Evolutionary conservation across 805 yeast species (phyloP), one percentile per base, ranked within the genome.

Genomic region (Sugiyamaella marilandica): DNA sequence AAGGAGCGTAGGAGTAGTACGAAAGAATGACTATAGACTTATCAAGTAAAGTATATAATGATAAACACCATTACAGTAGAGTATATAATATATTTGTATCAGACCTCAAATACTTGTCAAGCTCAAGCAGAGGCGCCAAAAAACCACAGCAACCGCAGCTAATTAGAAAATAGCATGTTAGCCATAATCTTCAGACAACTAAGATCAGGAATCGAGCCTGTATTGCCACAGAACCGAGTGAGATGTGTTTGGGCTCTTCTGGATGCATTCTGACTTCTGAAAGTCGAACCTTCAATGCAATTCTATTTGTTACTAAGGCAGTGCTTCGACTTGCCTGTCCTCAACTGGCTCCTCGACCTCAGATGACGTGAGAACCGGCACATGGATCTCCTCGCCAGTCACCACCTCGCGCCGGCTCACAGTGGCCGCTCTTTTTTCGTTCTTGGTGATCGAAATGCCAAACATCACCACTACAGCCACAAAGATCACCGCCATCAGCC

Each of bases 401-500:
- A 53, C 47, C 5, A 54, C 55, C 18, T 49, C 52, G 9, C 43
- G 34, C 14, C 55, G 43, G 10, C 32, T 26, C 13, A 41, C 43
- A 13, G 37, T 19, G 10, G 54, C 51, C 10, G 49, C 52, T 33
- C 43, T 43, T 7, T n/a, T 11, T 14, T 47, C 50, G 34, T 56
- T 59, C 50, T 56, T 53, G 31, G 56, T 53, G 14, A 46, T 18
- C 5, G 67, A 75, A 45, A 67, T 77, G 45, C 83, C 80, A 59
- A 82, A 78, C 67, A 87, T 75, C 3, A 83, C 74, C 19, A 81
- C 74, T 51, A 81, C 78, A 1, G 87, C 87, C 56, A 85, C 75
- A 1, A 83, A 73, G 19, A 86, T 68, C 33, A 90, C 83, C 1
- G 94, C 87, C 43, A 87, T 74, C 33, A 94, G 72, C 9, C 97